Conservation (phyloP, 441 rosid species). For the Eruca vesicaria region DNA sequence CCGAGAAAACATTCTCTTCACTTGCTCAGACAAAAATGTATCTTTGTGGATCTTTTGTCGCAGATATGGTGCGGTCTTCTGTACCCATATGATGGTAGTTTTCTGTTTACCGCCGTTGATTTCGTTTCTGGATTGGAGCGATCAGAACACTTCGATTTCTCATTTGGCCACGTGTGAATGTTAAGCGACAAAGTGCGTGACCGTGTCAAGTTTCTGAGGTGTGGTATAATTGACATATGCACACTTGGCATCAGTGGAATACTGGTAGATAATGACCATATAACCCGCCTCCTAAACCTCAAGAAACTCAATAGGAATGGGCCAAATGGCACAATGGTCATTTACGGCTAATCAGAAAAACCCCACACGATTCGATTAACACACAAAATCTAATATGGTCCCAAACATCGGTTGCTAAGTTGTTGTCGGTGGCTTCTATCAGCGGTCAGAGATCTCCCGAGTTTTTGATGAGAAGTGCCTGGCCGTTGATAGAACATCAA, state of each 20-base stretch:
- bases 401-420: constrained; percentile 19
- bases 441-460: not conserved
- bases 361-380: constrained; percentile 28
- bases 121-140: not conserved
- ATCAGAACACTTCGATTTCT: not conserved
- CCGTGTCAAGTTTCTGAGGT: constrained; percentile 7
- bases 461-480: constrained; percentile 17
- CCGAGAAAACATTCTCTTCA: not conserved
- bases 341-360: constrained; percentile 11
- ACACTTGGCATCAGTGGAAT: constrained; percentile 2
- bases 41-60: not conserved
- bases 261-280: not conserved
- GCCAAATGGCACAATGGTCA: not conserved
- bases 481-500: constrained; percentile 27
- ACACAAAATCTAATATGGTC: constrained; percentile 33
- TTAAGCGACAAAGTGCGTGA: constrained; percentile 1
- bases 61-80: constrained; percentile 9
- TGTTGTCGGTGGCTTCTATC: constrained; percentile 18
- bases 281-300: not conserved
- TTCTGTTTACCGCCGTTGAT: constrained; percentile 13
- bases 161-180: not conserved
- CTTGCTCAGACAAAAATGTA: constrained; percentile 1
- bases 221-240: constrained; percentile 17
- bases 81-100: not conserved
- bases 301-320: not conserved